phyloP scores from a whole-genome alignment of 768 basidiomycete genomes.

The Suillus subluteus region DNA sequence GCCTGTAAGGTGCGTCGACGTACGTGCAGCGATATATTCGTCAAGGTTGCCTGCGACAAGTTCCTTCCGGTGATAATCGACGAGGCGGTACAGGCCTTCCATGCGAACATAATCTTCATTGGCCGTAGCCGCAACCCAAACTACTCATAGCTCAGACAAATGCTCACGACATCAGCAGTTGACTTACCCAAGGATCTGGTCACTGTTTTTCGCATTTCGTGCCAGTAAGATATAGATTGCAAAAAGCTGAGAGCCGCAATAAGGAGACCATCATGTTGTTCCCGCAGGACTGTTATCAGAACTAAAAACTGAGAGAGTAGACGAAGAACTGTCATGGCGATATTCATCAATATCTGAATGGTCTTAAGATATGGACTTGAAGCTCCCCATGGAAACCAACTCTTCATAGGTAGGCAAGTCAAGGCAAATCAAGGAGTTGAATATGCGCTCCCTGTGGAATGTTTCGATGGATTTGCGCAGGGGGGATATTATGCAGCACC shows the following conservation, averaged over 20 bases:
- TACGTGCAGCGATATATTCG: slow-evolving; percentile 56
- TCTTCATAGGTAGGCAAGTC: slow-evolving; percentile 79
- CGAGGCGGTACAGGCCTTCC: slow-evolving; percentile 47
- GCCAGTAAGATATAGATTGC: neutral
- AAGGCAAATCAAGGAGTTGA: slow-evolving; percentile 66
- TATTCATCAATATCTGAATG: neutral
- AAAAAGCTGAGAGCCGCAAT: slow-evolving; percentile 48
- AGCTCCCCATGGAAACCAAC: slow-evolving; percentile 35
- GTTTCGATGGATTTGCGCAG: slow-evolving; percentile 61
- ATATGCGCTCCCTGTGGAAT: slow-evolving; percentile 64
- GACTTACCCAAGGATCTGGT: slow-evolving; percentile 36
- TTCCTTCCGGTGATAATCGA: slow-evolving; percentile 47
- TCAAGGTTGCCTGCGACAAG: slow-evolving; percentile 68
- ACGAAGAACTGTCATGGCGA: neutral
- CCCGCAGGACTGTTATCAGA: slow-evolving; percentile 46
- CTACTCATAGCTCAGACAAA: slow-evolving; percentile 26
- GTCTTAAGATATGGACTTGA: no score
- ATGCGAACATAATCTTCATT: slow-evolving; percentile 62
- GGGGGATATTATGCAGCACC: slow-evolving; percentile 46
- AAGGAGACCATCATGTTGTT: slow-evolving; percentile 64
- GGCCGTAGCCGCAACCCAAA: slow-evolving; percentile 74
- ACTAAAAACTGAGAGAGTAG: neutral
- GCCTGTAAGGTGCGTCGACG: slow-evolving; percentile 18
- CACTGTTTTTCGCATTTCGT: slow-evolving; percentile 23
- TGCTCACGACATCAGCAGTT: neutral